Percentiles rank a stretch among this genome's conserved stretches.
Conservation (phyloP, 2,329 filamentous ascomycete species). For the Aspergillus sp. region DNA sequence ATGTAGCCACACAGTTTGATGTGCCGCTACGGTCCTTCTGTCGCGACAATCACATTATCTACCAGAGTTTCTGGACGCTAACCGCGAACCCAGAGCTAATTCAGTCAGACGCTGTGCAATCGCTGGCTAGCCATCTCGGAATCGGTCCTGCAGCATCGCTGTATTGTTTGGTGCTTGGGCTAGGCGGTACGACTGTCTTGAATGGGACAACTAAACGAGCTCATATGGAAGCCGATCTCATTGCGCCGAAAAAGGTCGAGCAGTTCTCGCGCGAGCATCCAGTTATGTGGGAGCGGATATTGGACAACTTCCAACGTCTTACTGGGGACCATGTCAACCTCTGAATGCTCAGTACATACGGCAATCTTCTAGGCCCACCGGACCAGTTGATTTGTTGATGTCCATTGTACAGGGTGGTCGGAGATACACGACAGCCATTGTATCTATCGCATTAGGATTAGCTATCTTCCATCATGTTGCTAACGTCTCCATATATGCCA, state of each 20-base stretch:
- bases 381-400: no score
- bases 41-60: conserved; percentile 51
- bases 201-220: conserved; percentile 56
- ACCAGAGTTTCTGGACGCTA: conserved; percentile 63
- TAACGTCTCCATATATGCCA: no score
- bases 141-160: conserved; percentile 51
- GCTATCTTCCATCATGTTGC: no score
- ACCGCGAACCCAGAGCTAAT: conserved; percentile 57
- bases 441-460: no score
- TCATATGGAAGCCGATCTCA: conserved; percentile 55
- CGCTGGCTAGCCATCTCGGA: conserved; percentile 46
- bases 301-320: conserved; percentile 49
- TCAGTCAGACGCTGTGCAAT: conserved; percentile 46
- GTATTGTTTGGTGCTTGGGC: conserved; percentile 56
- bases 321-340: conserved; percentile 29
- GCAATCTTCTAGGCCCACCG: no score
- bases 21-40: conserved; percentile 58
- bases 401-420: no score
- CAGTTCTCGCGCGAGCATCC: conserved; percentile 47
- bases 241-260: conserved; percentile 41
- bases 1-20: conserved; percentile 60
- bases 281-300: conserved; percentile 49
- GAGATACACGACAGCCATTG: no score
- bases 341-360: not conserved
- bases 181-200: conserved; percentile 51